Conservation (phyloP, 805 yeast genomes). For the Metschnikowia dekortorum region DNA sequence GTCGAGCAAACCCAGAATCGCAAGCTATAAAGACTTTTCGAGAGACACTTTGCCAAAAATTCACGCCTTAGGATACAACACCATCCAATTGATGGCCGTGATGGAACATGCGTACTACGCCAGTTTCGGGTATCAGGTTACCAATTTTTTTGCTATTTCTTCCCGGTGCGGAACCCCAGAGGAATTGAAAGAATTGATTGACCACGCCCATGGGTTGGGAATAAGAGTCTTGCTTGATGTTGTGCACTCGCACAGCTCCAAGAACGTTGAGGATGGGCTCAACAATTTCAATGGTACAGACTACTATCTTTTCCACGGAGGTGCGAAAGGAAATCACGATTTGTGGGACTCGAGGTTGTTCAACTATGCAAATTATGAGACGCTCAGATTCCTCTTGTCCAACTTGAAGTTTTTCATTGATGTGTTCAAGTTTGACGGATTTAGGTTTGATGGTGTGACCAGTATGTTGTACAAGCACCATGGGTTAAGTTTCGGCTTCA, state of each 20-base stretch:
- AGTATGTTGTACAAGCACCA: slow-evolving; percentile 89
- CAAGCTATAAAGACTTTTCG: slow-evolving; percentile 83
- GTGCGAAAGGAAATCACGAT: slow-evolving; percentile 83
- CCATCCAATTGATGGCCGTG: slow-evolving; percentile 93
- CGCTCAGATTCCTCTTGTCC: slow-evolving; percentile 76
- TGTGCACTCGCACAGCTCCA: slow-evolving; percentile 95
- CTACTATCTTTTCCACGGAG: slow-evolving; percentile 89
- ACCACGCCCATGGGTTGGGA: slow-evolving; percentile 86
- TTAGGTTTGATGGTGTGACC: slow-evolving; percentile 95
- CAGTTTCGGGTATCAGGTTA: slow-evolving; percentile 95
- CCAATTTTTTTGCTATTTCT: slow-evolving; percentile 84
- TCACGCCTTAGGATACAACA: slow-evolving; percentile 80
- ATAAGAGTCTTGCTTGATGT: slow-evolving; percentile 83
- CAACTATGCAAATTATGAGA: slow-evolving; percentile 89
- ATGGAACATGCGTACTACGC: slow-evolving; percentile 99
- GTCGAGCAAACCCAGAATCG: slow-evolving; percentile 81
- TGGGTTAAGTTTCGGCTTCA: slow-evolving; percentile 85
- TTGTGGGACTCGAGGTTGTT: slow-evolving; percentile 96
- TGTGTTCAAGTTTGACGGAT: slow-evolving; percentile 86
- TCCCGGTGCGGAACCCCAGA: slow-evolving; percentile 96
- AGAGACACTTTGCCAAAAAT: slow-evolving; percentile 77
- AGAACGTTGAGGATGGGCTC: slow-evolving; percentile 89
- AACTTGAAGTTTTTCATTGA: slow-evolving; percentile 82
- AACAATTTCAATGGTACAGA: slow-evolving; percentile 94
- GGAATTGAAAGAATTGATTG: slow-evolving; percentile 84